These are phyloP conservation scores for Aureobasidium sp. DNA, from an alignment of 2,329 filamentous ascomycete genomes.

Conservation along the genomic window DNA sequence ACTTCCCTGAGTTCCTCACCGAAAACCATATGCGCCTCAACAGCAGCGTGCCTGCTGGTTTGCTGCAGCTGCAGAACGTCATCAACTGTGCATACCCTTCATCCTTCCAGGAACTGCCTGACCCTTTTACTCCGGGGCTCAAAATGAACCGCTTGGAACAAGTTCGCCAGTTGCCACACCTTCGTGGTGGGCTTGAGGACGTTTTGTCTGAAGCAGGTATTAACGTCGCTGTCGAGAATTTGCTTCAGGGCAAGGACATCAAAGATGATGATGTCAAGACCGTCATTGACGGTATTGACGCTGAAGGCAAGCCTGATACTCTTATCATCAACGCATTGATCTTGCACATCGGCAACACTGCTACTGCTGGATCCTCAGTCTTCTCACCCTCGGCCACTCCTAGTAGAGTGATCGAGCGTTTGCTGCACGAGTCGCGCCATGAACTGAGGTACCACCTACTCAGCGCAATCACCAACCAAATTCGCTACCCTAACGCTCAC, in stretches of 20 bases:
- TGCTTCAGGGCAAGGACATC: conserved; percentile 47
- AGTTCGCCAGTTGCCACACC: conserved; percentile 58
- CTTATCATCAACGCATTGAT: conserved; percentile 73
- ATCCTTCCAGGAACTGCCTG: conserved; percentile 56
- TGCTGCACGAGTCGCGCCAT: conserved; percentile 59
- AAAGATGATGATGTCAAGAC: conserved; percentile 66
- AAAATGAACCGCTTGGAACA: conserved; percentile 74
- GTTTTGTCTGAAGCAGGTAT: conserved; percentile 45
- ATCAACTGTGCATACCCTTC: conserved; percentile 74
- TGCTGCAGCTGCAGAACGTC: conserved; percentile 80
- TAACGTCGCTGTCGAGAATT: conserved; percentile 46
- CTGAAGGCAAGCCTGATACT: conserved; percentile 49
- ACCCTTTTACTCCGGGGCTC: conserved; percentile 64
- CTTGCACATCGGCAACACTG: conserved; percentile 71
- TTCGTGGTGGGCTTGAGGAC: conserved; percentile 56
- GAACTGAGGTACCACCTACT: conserved; percentile 63
- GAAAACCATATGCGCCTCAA: conserved; percentile 80
- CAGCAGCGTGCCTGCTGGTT: conserved; percentile 73
- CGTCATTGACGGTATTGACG: conserved; percentile 66
- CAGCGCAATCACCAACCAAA: conserved; percentile 79
- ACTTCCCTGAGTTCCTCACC: conserved; percentile 87
- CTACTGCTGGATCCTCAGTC: conserved; percentile 56
- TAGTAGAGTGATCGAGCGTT: conserved; percentile 64
- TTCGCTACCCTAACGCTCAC: conserved; percentile 81
- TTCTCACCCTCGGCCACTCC: conserved; percentile 62